A percentile compares a stretch with the other conserved stretches of the same genome.
Conservation (phyloP, 23 red algal genomes). For the Pyropia yezoensis region DNA sequence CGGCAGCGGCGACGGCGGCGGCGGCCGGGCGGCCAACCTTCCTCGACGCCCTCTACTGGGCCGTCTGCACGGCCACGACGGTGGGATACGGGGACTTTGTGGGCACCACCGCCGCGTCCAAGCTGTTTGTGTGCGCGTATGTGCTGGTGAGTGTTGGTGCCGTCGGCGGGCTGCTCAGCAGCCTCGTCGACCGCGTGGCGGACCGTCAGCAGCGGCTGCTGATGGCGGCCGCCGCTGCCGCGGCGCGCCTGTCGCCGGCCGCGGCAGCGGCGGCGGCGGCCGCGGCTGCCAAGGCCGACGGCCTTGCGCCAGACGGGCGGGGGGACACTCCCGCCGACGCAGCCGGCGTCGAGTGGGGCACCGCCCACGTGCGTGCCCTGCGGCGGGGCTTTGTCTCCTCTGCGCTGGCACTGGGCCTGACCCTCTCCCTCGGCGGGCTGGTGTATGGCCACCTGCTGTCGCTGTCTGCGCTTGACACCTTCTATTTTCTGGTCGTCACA, state of each 20-base stretch:
- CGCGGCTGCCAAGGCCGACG: neutral
- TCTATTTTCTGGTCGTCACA: conserved; percentile 36
- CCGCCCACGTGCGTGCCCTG: neutral
- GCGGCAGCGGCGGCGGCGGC: too few relatives aligned
- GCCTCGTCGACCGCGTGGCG: conserved; percentile 9
- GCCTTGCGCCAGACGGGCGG: neutral
- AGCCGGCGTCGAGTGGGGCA: neutral
- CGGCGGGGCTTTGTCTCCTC: neutral
- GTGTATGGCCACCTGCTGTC: conserved; percentile 11
- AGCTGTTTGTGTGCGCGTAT: conserved; percentile 26
- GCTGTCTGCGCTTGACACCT: conserved; percentile 9
- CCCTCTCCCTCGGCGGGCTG: conserved; percentile 1
- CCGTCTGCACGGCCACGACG: conserved; percentile 22
- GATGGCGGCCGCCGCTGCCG: neutral
- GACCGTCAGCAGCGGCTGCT: conserved; percentile 7
- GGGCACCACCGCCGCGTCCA: conserved; percentile 11
- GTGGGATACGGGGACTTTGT: conserved; percentile 61
- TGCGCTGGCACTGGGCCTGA: neutral
- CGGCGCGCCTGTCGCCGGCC: neutral
- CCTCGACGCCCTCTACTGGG: conserved; percentile 27
- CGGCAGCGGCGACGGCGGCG: too few relatives aligned
- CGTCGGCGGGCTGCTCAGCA: conserved; percentile 11
- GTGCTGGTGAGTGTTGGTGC: conserved; percentile 35
- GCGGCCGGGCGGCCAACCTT: neutral
- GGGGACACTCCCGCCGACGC: neutral